Base-by-base conservation (phyloP, 2,329 filamentous ascomycete species). In the Conoideocrella luteorostrata region DNA sequence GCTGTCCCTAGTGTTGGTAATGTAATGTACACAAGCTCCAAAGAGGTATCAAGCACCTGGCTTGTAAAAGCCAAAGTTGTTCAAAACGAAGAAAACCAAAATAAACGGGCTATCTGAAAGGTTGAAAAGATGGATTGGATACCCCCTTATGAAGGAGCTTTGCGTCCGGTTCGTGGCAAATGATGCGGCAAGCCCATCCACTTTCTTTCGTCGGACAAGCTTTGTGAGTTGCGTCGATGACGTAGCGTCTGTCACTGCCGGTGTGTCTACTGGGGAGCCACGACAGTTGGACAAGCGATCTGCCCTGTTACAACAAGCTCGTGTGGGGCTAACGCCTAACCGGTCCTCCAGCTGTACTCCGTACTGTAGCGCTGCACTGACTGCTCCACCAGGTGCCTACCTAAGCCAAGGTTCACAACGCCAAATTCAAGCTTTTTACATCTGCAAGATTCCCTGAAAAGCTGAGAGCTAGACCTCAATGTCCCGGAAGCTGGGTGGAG, bases 221-320 rank as follows among this genome's bases (percentile, higher is more conserved):
- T 26, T 18, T 37, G 41, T 10, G 18, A 9, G 18, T 18, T 10
- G n/a, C n/a, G 32, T 43, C 41, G 41, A 43, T 43, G 41, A 43
- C 41, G 41, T 43, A 43, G 33, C 20, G 30, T 9, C 32, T 36
- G 40, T 22, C 17, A 28, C 12, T 13, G 15, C 22, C 17, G 29
- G 28, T 13, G 32, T 5, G 28, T 13, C n/a, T n/a, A n/a, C n/a
- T 13, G 15, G 28, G 15, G 20, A 42, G 30, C 29, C 32, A 41
- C 39, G 30, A 41, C 30, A n/a, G n/a, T 15, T 33, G 11, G 7
- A 3, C 30, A 33, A 15, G 30, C 30, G 30, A 33, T 33, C 30
- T 33, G 18, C 21, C 30, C 20, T 26, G 6, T 32, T 24, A 32
- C 42, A 28, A 44, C 23, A 45, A 45, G 39, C 39, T 44, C 30